Percentiles rank a stretch among this genome's conserved stretches.
These are phyloP conservation scores for Phyllostachys edulis DNA, from an alignment of 176 grass and related monocot species.

Conservation along the genomic window DNA sequence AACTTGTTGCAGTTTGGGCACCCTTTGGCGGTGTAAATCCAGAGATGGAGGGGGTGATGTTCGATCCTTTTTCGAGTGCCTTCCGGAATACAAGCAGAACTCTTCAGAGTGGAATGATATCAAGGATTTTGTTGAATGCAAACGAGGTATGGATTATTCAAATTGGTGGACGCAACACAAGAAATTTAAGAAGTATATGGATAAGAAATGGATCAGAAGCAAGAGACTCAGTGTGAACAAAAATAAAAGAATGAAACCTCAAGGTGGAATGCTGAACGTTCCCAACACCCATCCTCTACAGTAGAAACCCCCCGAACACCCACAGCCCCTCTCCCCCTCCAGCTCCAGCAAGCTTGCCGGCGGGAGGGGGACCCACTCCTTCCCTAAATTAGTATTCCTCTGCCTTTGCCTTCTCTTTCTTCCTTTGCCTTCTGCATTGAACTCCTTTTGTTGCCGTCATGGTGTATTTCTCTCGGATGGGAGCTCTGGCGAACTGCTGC, in stretches of 20 bases:
- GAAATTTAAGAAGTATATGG: slow-evolving; percentile 39
- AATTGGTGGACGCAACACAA: background rate
- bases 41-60: background rate
- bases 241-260: background rate
- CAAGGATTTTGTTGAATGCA: slow-evolving; percentile 42
- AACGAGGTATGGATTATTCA: slow-evolving; percentile 41
- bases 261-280: background rate
- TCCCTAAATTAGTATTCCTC: background rate
- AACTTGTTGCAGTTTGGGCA: slow-evolving; percentile 25
- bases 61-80: slow-evolving; percentile 23
- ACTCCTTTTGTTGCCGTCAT: no score
- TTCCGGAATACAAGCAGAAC: background rate
- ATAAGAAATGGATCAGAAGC: background rate
- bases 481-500: no score
- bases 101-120: slow-evolving; percentile 38
- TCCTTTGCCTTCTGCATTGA: no score
- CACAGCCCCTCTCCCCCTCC: background rate
- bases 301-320: background rate
- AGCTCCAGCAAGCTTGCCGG: background rate
- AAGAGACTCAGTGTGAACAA: background rate
- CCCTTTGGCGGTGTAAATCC: background rate
- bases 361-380: background rate
- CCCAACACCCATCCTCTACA: no score
- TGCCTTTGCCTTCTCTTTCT: no score
- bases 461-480: no score